Percentiles rank a stretch among this genome's conserved stretches.
phyloP scores from a whole-genome alignment of 2,329 filamentous ascomycete species.

The Arthrobotrys pseudoclavata region DNA sequence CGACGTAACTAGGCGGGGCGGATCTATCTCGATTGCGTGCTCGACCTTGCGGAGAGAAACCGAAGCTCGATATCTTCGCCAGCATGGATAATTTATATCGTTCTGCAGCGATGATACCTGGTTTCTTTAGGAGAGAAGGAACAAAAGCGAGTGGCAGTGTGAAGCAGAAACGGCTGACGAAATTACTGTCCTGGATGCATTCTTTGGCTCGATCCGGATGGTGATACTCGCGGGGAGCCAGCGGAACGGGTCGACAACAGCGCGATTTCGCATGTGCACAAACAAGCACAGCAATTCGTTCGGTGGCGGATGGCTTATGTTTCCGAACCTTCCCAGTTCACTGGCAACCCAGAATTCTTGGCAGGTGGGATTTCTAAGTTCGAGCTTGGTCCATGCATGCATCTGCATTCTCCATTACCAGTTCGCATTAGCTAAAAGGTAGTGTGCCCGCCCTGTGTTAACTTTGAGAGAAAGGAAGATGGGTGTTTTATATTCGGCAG shows the following conservation, averaged over 20 bases:
- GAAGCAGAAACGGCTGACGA: slow-evolving; percentile 22
- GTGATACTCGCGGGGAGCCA: slow-evolving; percentile 42
- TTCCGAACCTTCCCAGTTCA: slow-evolving; percentile 49
- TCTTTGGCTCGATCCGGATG: slow-evolving; percentile 48
- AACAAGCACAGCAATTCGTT: slow-evolving; percentile 27
- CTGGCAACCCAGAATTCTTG: slow-evolving; percentile 32
- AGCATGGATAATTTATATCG: slow-evolving; percentile 38
- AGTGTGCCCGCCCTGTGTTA: not conserved
- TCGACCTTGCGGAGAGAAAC: slow-evolving; percentile 22
- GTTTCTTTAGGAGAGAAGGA: slow-evolving; percentile 8
- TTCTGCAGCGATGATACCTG: not conserved
- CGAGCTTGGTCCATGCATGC: not conserved
- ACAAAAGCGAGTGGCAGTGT: slow-evolving; percentile 25
- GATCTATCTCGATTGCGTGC: slow-evolving; percentile 30
- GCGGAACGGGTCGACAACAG: slow-evolving; percentile 24
- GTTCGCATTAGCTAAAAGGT: slow-evolving; percentile 12
- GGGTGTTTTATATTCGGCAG: not conserved
- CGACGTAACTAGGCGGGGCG: slow-evolving; percentile 32
- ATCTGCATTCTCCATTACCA: slow-evolving; percentile 1
- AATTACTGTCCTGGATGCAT: slow-evolving; percentile 2
- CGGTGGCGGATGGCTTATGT: slow-evolving; percentile 20
- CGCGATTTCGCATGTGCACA: slow-evolving; percentile 28
- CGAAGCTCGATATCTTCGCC: slow-evolving; percentile 19
- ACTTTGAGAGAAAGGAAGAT: not conserved
- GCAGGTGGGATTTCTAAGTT: slow-evolving; percentile 31